Evolutionary conservation across 2,329 filamentous ascomycete genomes (phyloP).

Genomic region (Fusarium piperis): DNA sequence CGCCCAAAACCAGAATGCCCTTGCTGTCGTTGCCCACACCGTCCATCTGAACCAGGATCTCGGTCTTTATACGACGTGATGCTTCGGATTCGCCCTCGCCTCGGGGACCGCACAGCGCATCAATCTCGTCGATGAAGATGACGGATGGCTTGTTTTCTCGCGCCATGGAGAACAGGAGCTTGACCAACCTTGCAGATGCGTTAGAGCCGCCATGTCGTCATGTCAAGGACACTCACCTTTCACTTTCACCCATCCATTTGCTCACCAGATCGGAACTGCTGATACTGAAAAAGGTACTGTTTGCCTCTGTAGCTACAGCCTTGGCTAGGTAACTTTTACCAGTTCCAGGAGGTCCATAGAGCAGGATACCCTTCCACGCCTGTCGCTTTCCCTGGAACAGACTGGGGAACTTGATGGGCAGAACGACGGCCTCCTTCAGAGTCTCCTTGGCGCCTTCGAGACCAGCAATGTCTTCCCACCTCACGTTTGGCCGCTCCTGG

Average conservation of each 20-base stretch:
- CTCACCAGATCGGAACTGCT: slow-evolving; percentile 96
- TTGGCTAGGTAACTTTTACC: slow-evolving; percentile 98
- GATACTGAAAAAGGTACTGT: slow-evolving; percentile 99
- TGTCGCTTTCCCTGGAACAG: slow-evolving; percentile 95
- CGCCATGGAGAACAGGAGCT: slow-evolving; percentile 96
- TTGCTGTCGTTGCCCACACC: slow-evolving; percentile 96
- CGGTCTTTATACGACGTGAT: slow-evolving; percentile 96
- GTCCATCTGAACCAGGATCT: slow-evolving; percentile 98
- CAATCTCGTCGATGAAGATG: slow-evolving; percentile 98
- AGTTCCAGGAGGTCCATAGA: slow-evolving; percentile 96
- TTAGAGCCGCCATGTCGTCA: slow-evolving; percentile 33
- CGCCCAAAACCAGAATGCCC: slow-evolving; percentile 92
- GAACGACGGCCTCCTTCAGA: slow-evolving; percentile 94
- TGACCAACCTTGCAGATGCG: slow-evolving; percentile 75
- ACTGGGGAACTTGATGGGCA: slow-evolving; percentile 98
- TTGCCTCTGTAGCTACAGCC: slow-evolving; percentile 96
- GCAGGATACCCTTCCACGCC: slow-evolving; percentile 96
- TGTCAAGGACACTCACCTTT: slow-evolving; percentile 69
- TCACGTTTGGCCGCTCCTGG: slow-evolving; percentile 93
- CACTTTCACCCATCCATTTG: slow-evolving; percentile 99
- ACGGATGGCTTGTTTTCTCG: slow-evolving; percentile 98
- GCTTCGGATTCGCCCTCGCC: slow-evolving; percentile 97
- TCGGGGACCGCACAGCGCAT: slow-evolving; percentile 92
- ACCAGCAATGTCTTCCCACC: slow-evolving; percentile 98
- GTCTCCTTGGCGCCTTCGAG: slow-evolving; percentile 95